Conservation (phyloP, 768 basidiomycete species). For the Leucogyrophana mollusca region DNA sequence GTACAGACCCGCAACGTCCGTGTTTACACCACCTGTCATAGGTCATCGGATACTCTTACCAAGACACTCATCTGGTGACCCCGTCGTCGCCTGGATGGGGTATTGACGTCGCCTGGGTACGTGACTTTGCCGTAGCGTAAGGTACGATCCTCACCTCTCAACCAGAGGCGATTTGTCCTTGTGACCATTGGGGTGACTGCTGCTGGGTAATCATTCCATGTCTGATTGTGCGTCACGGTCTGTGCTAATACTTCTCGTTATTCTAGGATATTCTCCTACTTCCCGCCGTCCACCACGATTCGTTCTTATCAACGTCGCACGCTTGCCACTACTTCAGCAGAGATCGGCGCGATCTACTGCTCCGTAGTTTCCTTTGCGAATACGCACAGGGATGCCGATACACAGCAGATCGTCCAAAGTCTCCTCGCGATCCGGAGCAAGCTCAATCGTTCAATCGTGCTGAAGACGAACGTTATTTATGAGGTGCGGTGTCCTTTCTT, state of each 20-base stretch:
- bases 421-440: constrained; percentile 76
- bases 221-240: too few species aligned
- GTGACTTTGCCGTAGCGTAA: constrained; percentile 5
- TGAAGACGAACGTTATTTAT: constrained; percentile 61
- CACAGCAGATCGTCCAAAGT: constrained; percentile 56
- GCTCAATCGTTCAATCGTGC: constrained; percentile 55
- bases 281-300: constrained; percentile 75
- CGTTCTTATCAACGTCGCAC: constrained; percentile 70
- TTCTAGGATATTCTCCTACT: constrained; percentile 61
- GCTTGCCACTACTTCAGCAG: constrained; percentile 63
- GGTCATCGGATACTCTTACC: constrained; percentile 76
- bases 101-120: constrained; percentile 69
- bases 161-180: constrained; percentile 63
- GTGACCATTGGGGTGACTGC: constrained; percentile 72
- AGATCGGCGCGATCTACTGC: constrained; percentile 74
- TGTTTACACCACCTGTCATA: constrained; percentile 19
- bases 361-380: constrained; percentile 72
- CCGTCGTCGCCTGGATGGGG: constrained; percentile 59
- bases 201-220: constrained; percentile 57
- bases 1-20: too few species aligned
- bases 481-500: constrained; percentile 43
- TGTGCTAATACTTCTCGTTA: constrained; percentile 1
- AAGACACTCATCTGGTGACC: constrained; percentile 49
- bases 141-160: not conserved
- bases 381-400: constrained; percentile 47